phyloP scores from a whole-genome alignment of 1,139 yeast genomes.

The Yamadazyma atmosphaerica region DNA sequence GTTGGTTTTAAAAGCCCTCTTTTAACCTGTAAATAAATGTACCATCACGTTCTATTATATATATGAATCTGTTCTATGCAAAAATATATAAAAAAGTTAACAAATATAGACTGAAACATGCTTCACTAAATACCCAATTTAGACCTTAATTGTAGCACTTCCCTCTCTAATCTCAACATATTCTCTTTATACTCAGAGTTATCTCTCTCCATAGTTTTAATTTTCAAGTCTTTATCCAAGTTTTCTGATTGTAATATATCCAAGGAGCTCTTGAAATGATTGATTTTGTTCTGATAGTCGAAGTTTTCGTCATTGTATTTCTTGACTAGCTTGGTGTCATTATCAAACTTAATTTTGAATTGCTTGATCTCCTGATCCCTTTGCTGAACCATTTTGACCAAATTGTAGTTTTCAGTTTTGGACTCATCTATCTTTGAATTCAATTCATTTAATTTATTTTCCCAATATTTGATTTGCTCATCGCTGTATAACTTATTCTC shows the following conservation, averaged over 20 bases:
- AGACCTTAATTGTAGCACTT: constrained; percentile 61
- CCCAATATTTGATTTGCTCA: constrained; percentile 49
- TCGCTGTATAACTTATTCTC: constrained; percentile 47
- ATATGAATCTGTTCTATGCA: constrained; percentile 3
- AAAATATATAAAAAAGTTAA: background rate
- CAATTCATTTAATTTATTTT: constrained; percentile 35
- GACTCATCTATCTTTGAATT: constrained; percentile 32
- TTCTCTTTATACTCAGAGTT: constrained; percentile 53
- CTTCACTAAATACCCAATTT: constrained; percentile 21
- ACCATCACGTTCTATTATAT: constrained; percentile 1
- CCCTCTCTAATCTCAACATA: constrained; percentile 59
- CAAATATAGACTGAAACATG: background rate
- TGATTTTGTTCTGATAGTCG: constrained; percentile 44
- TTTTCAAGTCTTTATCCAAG: constrained; percentile 43
- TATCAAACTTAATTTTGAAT: constrained; percentile 36
- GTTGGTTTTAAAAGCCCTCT: constrained; percentile 2
- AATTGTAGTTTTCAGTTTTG: constrained; percentile 30
- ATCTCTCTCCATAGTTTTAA: constrained; percentile 37
- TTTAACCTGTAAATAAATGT: constrained; percentile 1
- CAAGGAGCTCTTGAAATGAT: constrained; percentile 35
- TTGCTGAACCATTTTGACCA: constrained; percentile 30
- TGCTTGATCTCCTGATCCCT: constrained; percentile 37
- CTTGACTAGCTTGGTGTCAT: constrained; percentile 39
- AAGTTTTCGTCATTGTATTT: constrained; percentile 50
- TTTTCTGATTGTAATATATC: constrained; percentile 37